These are phyloP conservation scores for Schwanniomyces sp. DNA, from an alignment of 805 yeast genomes.

Conservation along the genomic window DNA sequence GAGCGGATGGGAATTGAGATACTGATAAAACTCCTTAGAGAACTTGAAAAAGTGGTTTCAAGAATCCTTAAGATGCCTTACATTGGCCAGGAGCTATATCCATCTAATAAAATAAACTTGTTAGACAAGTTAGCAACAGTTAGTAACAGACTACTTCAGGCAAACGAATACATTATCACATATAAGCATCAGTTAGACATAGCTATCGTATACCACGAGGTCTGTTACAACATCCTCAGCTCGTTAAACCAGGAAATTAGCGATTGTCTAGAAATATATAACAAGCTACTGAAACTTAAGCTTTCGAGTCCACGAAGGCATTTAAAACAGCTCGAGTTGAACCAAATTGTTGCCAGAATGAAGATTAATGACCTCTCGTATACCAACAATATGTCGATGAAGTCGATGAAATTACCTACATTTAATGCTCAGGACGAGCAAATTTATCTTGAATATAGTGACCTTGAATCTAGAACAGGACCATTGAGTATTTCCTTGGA, in stretches of 20 bases:
- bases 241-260: slow-evolving; percentile 26
- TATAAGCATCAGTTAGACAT: slow-evolving; percentile 25
- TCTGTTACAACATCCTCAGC: slow-evolving; percentile 21
- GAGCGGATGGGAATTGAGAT: slow-evolving; percentile 19
- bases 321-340: slow-evolving; percentile 16
- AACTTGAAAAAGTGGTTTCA: slow-evolving; percentile 24
- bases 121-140: slow-evolving; percentile 24
- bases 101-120: slow-evolving; percentile 5
- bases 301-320: slow-evolving; percentile 15
- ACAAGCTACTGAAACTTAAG: slow-evolving; percentile 16
- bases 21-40: slow-evolving; percentile 16
- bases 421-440: slow-evolving; percentile 27
- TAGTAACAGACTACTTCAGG: slow-evolving; percentile 25
- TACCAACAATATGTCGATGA: slow-evolving; percentile 11
- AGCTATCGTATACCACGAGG: slow-evolving; percentile 26
- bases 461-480: slow-evolving; percentile 39
- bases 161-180: slow-evolving; percentile 17
- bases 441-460: slow-evolving; percentile 41
- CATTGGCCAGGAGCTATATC: slow-evolving; percentile 3
- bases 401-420: slow-evolving; percentile 27
- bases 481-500: slow-evolving; percentile 55
- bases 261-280: slow-evolving; percentile 17
- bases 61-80: slow-evolving; percentile 12
- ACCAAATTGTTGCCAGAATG: slow-evolving; percentile 21
- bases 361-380: slow-evolving; percentile 16